Evolutionary conservation across 2,329 filamentous ascomycete species (phyloP).

Genomic region (Polytolypa hystricis): DNA sequence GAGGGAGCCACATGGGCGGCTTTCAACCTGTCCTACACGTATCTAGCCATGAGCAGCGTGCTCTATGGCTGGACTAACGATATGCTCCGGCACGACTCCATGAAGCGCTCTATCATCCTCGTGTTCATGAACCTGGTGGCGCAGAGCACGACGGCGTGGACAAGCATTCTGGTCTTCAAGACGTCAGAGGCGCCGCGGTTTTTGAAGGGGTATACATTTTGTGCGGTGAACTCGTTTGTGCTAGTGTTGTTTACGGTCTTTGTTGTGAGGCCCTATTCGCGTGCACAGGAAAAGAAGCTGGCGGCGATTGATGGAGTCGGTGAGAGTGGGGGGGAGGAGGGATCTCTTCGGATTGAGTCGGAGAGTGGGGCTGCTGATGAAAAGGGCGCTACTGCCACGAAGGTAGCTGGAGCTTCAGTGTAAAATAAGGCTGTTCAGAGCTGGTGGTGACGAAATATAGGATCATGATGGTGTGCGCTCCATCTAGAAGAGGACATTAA

Average conservation of each 20-base stretch:
- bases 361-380: no score
- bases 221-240: not conserved
- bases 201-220: conserved; percentile 35
- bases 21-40: conserved; percentile 40
- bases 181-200: conserved; percentile 35
- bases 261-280: not conserved
- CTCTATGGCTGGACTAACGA: conserved; percentile 48
- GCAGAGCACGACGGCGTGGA: conserved; percentile 48
- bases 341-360: no score
- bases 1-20: conserved; percentile 45
- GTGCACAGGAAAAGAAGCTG: not conserved
- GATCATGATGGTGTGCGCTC: no score
- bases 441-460: no score
- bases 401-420: no score
- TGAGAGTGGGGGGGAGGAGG: no score
- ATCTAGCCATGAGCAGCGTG: conserved; percentile 43
- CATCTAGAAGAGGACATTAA: no score
- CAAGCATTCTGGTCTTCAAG: conserved; percentile 41
- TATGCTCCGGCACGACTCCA: conserved; percentile 35
- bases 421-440: no score
- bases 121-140: conserved; percentile 44
- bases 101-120: conserved; percentile 40
- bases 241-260: not conserved
- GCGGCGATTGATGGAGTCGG: no score
- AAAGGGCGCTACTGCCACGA: no score